Base-by-base conservation (phyloP, 2,329 filamentous ascomycete genomes). In the Celoporthe dispersa region DNA sequence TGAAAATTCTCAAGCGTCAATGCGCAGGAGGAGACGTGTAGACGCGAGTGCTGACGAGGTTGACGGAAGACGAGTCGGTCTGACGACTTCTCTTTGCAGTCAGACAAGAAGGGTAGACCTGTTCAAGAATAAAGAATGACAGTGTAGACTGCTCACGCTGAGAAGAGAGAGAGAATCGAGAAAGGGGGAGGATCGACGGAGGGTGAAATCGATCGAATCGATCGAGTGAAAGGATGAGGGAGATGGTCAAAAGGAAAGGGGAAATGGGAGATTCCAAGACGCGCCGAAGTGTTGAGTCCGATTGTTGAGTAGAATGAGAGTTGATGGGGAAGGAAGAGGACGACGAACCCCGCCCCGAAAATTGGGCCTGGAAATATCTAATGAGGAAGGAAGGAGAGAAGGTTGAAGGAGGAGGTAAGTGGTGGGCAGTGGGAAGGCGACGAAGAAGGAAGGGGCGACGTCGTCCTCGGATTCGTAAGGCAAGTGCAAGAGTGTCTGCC, bases 1-100 rank as follows among this genome's bases (percentile, higher is more conserved):
- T 79, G 75, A 63, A 31, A 68, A 63, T n/a, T 11, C 28, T 57
- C 28, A 66, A 39, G 11, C 53, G 61, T 44, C 64, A 62, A 64
- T 64, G 31, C 11, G 33, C 28, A 2, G 11, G 35, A 70, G 22
- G 19, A 35, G 51, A 39, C 14, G 61, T 37, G 11, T 35, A 37
- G 22, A 64, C 48, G 22, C 64, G 66, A 28, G 31, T 31, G 12
- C 48, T 37, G 9, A 59, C 7, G 3, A 53, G n/a, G 31, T 22
- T 51, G 11, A 25, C 31, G 48, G 28, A 33, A 19, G 68, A 44
- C n/a, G 35, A 31, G 25, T 9, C 16, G 9, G 61, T n/a, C 12
- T 28, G 44, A 41, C 19, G 25, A n/a, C 7, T 3, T 19, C 9
- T 65, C 62, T 35, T 14, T 51, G 65, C 22, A 37, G 51, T 64